Evolutionary conservation across 306 rosid genomes (phyloP), one percentile per base, ranked within the genome.

Genomic region (Citrullus amarus): DNA sequence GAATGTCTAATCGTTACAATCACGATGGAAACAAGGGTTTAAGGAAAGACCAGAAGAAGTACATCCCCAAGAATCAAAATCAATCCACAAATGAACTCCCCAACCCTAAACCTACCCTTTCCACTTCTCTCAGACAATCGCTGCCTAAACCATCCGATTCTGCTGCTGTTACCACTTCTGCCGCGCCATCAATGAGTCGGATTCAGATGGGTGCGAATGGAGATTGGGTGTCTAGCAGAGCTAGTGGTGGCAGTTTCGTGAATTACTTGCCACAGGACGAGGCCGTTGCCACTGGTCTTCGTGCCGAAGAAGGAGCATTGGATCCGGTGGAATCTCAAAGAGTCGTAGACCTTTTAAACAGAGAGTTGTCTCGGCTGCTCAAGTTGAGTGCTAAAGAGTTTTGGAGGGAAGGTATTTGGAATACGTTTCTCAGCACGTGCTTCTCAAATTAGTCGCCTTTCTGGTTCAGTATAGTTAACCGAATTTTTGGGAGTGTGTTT

Each of bases 261-360:
- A 90, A 82, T 70, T 96, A 92, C 86, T 83, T 91, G 82, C 99
- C 99, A 2, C 99, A 92, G 51, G 98, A 96, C 55, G 99, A 92
- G 86, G 99, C 98, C 0, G 92, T 92, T 56, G 99, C 98, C 9
- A 83, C 96, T 60, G 99, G 98, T 54, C 92, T 92, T 56, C 87
- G 93, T 51, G 93, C 93, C 15, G 88, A 91, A 25, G 93, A 91
- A 68, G 99, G 98, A 18, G 99, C 91, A 30, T 83, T 91, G 90
- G 97, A 96, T 84, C 88, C 99, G 28, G 17, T 92, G 74, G 93
- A 92, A 75, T 92, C 99, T 75, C 99, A 96, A 88, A 88, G 88
- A 84, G 98, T 89, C 57, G 99, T 91, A 9, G 98, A 96, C 88
- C 98, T 91, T 82, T 81, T 90, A 74, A 96, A 96, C 85, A 69